phyloP scores from a whole-genome alignment of 1,284 basidiomycete species.

The Sporisorium scitamineum region DNA sequence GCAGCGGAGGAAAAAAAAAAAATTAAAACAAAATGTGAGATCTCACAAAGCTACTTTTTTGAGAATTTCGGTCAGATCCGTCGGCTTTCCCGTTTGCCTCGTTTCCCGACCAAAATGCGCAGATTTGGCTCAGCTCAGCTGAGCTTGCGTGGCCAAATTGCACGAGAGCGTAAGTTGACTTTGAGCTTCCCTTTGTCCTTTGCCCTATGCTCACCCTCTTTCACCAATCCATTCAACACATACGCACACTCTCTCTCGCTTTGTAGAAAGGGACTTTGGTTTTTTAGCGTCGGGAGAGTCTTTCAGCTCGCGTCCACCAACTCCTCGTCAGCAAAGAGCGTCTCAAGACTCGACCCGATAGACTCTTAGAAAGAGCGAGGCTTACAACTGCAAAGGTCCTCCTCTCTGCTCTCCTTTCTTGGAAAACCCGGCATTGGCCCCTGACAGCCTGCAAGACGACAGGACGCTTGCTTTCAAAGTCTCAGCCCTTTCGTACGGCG shows the following conservation, averaged over 20 bases:
- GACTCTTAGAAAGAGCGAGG: neutral
- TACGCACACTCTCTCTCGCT: neutral
- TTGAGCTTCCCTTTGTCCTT: slow-evolving; percentile 14
- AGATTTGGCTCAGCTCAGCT: slow-evolving; percentile 11
- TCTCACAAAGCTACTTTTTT: too few relatives aligned
- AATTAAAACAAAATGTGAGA: neutral
- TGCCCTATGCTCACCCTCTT: too few relatives aligned
- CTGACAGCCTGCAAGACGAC: neutral
- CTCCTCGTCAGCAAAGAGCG: too few relatives aligned
- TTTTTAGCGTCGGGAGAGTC: neutral
- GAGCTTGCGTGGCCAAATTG: slow-evolving; percentile 7
- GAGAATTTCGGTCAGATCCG: neutral
- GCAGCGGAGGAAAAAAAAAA: neutral
- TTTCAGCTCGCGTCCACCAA: neutral
- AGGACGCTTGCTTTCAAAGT: slow-evolving; percentile 11
- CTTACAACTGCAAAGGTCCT: slow-evolving; percentile 21
- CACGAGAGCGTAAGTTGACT: neutral
- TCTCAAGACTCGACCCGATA: slow-evolving; percentile 1
- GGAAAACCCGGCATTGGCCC: neutral
- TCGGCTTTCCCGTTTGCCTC: neutral
- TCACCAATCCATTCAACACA: neutral
- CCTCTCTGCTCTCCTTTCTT: neutral
- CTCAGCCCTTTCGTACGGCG: slow-evolving; percentile 1
- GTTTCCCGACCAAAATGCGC: neutral
- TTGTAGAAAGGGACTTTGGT: too few relatives aligned